These are phyloP conservation scores for Thymus quinquecostatus DNA, from an alignment of 257 asterid species.

Conservation along the genomic window DNA sequence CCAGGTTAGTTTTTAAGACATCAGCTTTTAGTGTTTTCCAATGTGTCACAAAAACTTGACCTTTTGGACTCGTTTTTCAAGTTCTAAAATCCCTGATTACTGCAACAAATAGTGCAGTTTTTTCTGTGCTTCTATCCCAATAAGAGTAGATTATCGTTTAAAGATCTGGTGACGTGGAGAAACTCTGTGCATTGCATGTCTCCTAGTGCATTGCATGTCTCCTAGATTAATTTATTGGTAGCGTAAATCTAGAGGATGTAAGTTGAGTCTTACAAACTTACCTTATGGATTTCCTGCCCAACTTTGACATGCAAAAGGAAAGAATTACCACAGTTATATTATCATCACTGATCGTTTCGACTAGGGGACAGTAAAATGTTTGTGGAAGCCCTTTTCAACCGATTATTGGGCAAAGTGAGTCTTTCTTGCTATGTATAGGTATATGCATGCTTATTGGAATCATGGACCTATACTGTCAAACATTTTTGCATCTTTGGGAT, in stretches of 20 bases:
- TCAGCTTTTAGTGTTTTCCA: slow-evolving; percentile 17
- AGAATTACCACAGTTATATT: neutral
- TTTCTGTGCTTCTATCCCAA: neutral
- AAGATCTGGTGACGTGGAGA: neutral
- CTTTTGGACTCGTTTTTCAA: neutral
- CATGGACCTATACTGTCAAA: too few relatives aligned
- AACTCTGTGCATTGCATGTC: neutral
- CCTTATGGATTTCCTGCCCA: neutral
- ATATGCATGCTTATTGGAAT: too few relatives aligned
- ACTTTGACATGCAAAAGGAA: neutral
- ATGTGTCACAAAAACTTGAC: neutral
- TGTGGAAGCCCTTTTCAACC: neutral
- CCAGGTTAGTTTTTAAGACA: slow-evolving; percentile 58
- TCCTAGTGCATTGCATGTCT: neutral
- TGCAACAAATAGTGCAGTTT: neutral
- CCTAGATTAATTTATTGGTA: neutral
- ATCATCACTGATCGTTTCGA: neutral
- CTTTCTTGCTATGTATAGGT: too few relatives aligned
- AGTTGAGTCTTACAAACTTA: neutral
- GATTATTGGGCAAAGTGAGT: neutral
- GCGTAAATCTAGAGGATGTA: neutral
- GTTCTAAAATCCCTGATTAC: slow-evolving; percentile 7
- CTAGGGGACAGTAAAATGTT: neutral
- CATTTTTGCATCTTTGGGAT: too few relatives aligned
- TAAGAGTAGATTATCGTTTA: neutral